A percentile compares a stretch with the other conserved stretches of the same genome.
These are phyloP conservation scores for Fusarium pseudocircinatum DNA, from an alignment of 2,329 filamentous ascomycete genomes.

Conservation along the genomic window DNA sequence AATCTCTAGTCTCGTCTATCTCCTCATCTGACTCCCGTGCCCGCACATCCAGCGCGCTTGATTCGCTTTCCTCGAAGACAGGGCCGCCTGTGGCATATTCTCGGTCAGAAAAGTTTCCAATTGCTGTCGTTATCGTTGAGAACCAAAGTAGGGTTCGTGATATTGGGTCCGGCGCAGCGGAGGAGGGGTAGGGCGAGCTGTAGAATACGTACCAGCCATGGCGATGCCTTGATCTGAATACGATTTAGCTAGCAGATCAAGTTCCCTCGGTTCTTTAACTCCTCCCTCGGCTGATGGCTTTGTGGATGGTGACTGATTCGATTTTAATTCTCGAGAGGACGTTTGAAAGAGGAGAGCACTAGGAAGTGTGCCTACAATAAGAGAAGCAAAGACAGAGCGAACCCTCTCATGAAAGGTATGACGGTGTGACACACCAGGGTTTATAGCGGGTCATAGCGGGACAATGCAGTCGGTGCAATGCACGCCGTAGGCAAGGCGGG, in stretches of 20 bases:
- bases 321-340: neutral
- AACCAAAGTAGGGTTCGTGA: neutral
- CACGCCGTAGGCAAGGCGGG: slow-evolving; percentile 1
- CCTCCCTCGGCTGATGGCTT: neutral
- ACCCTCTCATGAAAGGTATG: slow-evolving; percentile 13
- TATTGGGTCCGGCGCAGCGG: slow-evolving; percentile 1
- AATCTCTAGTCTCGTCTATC: slow-evolving; percentile 39
- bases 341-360: slow-evolving; percentile 2
- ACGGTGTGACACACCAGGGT: slow-evolving; percentile 35
- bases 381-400: slow-evolving; percentile 20
- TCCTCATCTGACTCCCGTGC: slow-evolving; percentile 47
- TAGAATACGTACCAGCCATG: slow-evolving; percentile 39
- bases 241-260: neutral
- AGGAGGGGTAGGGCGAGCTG: slow-evolving; percentile 27
- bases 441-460: slow-evolving; percentile 18
- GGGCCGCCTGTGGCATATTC: slow-evolving; percentile 20
- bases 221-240: slow-evolving; percentile 7
- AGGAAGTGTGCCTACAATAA: slow-evolving; percentile 23
- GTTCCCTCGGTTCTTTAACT: neutral
- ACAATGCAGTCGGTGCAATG: slow-evolving; percentile 23
- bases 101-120: slow-evolving; percentile 14
- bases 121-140: slow-evolving; percentile 1
- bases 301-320: neutral
- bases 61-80: slow-evolving; percentile 36
- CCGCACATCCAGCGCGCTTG: slow-evolving; percentile 37